A percentile compares a stretch with the other conserved stretches of the same genome.
Evolutionary conservation across 257 asterid genomes (phyloP).

Genomic region (Nicotiana attenuata): DNA sequence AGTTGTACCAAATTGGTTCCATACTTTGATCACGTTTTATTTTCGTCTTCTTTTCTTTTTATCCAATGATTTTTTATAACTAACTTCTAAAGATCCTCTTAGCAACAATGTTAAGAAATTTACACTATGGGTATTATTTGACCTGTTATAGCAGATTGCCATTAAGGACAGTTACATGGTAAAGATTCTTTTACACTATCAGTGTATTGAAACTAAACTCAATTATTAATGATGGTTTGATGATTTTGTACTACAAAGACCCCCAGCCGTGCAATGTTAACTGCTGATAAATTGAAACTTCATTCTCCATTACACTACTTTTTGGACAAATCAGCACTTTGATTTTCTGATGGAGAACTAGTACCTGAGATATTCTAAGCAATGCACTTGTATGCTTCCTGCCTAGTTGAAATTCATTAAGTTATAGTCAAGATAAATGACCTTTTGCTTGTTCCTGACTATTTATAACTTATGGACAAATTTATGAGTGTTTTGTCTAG

Average conservation of each 20-base stretch:
- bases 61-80: neutral
- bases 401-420: neutral
- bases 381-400: neutral
- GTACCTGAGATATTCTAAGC: neutral
- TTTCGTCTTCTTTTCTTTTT: neutral
- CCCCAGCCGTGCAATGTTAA: neutral
- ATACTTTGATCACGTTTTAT: neutral
- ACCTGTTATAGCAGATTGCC: too few relatives aligned
- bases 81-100: neutral
- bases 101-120: too few relatives aligned
- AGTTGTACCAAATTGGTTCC: neutral
- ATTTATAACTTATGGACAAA: neutral
- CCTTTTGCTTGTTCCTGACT: neutral
- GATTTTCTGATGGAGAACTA: slow-evolving; percentile 1
- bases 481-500: neutral
- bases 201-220: too few relatives aligned
- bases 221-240: too few relatives aligned
- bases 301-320: neutral
- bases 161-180: too few relatives aligned
- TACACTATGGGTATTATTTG: too few relatives aligned
- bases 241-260: neutral
- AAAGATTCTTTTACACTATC: too few relatives aligned
- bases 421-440: neutral
- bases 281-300: neutral
- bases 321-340: neutral